Conservation (phyloP, 179 eudicot species). For the Actinidia arguta region DNA sequence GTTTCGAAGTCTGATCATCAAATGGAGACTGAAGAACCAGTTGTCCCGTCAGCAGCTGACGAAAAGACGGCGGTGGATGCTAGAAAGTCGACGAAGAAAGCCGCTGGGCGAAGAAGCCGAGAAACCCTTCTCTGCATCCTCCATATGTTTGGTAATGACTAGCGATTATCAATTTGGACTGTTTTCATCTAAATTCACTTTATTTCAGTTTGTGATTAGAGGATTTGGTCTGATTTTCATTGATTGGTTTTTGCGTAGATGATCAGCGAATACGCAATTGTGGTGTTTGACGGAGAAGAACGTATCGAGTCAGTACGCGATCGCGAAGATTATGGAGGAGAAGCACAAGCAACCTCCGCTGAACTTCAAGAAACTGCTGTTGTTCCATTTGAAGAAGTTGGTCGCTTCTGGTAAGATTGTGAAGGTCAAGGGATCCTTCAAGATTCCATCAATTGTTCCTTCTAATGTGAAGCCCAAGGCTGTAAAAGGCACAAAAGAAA, state of each 20-base stretch:
- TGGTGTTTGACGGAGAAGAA: conserved; percentile 55
- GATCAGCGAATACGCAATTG: conserved; percentile 57
- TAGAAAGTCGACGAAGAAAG: conserved; percentile 32
- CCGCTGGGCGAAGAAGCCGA: conserved; percentile 26
- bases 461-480: conserved; percentile 27
- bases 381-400: conserved; percentile 44
- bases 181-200: neutral
- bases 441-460: conserved; percentile 37
- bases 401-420: conserved; percentile 50
- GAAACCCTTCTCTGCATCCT: conserved; percentile 39
- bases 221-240: neutral
- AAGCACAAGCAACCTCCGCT: conserved; percentile 55
- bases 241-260: conserved; percentile 31
- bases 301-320: conserved; percentile 71
- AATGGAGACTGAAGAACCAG: conserved; percentile 32
- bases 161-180: no score
- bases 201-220: neutral
- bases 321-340: conserved; percentile 54
- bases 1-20: neutral
- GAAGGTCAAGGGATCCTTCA: conserved; percentile 58
- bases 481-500: conserved; percentile 1
- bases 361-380: conserved; percentile 53
- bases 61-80: conserved; percentile 19
- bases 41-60: conserved; percentile 11
- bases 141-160: conserved; percentile 52